phyloP scores from a whole-genome alignment of 352 stramenopile genomes.

The Lagenidium sp. region DNA sequence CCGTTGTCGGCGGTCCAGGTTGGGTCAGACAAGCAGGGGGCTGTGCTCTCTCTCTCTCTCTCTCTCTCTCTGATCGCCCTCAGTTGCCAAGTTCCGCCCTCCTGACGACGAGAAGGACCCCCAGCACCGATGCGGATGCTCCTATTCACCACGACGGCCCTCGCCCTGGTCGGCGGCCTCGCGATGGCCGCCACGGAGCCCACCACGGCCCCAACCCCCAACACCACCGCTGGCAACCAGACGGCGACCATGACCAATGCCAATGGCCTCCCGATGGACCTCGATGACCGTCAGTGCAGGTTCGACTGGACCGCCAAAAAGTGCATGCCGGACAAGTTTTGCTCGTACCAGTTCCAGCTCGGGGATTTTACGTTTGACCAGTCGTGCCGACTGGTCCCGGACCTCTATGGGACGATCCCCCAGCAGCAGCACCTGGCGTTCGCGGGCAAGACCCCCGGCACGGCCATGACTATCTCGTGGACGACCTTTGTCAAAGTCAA shows the following conservation, averaged over 20 bases:
- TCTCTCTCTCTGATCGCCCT: no score
- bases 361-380: slow-evolving; percentile 13
- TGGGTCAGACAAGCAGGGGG: no score
- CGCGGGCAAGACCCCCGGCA: slow-evolving; percentile 13
- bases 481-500: slow-evolving; percentile 9
- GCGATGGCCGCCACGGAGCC: no score
- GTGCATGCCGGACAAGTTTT: slow-evolving; percentile 8
- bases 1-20: no score
- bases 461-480: slow-evolving; percentile 22
- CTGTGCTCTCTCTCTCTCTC: no score
- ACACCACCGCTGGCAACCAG: no score
- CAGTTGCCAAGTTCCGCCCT: no score
- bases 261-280: background rate
- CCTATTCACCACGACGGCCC: no score
- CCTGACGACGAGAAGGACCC: no score
- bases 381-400: slow-evolving; percentile 10
- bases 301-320: slow-evolving; percentile 3
- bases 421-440: slow-evolving; percentile 22
- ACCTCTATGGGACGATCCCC: slow-evolving; percentile 8
- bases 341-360: slow-evolving; percentile 14
- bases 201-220: no score
- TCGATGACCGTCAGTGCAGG: slow-evolving; percentile 8
- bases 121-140: no score
- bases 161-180: no score
- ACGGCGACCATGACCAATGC: background rate